Evolutionary conservation across 2,329 filamentous ascomycete species (phyloP).

Genomic region (Leptographium radiaticola): DNA sequence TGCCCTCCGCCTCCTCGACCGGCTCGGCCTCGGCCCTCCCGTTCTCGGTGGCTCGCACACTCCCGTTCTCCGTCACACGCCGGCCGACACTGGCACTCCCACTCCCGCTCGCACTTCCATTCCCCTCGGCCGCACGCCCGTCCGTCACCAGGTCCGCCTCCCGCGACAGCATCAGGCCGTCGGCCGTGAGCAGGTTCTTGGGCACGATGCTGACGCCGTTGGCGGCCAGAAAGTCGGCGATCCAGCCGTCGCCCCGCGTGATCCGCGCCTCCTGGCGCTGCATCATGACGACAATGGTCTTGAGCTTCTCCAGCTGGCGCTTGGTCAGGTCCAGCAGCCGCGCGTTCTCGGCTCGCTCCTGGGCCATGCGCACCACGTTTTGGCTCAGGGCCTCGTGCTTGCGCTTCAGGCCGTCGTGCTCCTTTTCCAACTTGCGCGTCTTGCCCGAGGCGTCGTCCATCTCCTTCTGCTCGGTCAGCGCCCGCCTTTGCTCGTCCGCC

Average conservation of each 20-base stretch:
- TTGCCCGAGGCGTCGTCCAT: constrained; percentile 99
- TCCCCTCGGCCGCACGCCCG: constrained; percentile 31
- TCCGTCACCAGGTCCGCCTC: constrained; percentile 42
- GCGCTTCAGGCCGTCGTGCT: constrained; percentile 79
- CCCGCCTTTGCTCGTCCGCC: not conserved
- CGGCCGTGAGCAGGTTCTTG: not conserved
- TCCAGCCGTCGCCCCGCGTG: not conserved
- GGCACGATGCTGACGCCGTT: constrained; percentile 23
- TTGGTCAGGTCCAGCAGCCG: constrained; percentile 67
- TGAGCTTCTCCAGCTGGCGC: constrained; percentile 81
- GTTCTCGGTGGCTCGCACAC: not conserved
- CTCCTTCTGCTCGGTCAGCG: constrained; percentile 92
- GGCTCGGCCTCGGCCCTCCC: not conserved
- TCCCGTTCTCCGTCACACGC: too few relatives aligned
- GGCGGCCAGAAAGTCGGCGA: constrained; percentile 18
- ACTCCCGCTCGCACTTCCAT: constrained; percentile 10
- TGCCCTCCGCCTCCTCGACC: constrained; percentile 4
- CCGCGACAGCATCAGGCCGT: not conserved
- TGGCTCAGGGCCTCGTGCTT: constrained; percentile 90
- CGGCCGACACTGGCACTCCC: too few relatives aligned
- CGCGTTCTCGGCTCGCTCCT: constrained; percentile 69
- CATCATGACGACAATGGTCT: constrained; percentile 91
- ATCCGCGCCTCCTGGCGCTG: constrained; percentile 63
- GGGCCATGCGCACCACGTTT: constrained; percentile 95
- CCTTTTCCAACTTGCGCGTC: constrained; percentile 91